Evolutionary conservation across 2,329 filamentous ascomycete genomes (phyloP), one percentile per base, ranked within the genome.

Genomic region (Akanthomyces muscarius): DNA sequence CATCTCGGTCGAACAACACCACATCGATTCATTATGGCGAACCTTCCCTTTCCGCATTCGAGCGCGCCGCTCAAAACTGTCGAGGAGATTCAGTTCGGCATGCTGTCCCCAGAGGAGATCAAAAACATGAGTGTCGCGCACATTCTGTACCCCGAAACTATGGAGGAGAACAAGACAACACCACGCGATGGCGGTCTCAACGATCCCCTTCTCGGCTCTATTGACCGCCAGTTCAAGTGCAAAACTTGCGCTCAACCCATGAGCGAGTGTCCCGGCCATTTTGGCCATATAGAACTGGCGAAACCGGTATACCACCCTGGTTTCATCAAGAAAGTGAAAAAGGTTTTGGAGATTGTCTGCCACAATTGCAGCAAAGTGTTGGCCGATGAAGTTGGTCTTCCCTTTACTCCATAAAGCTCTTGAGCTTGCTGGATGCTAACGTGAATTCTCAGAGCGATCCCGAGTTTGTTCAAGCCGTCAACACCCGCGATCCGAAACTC

Each of bases 261-360:
- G 85, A 89, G 90, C 67, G 92, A 97, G 75, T 99, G 95, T 76
- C 94, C 95, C 64, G 95, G 95, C 65, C 95, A 99, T 76, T 99
- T 99, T 75, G 95, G 95, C 67, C 96, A 99, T 78, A 99, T 99
- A 71, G 96, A 99, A 79, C 85, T 99, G 69, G 93, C 95, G 48
- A 93, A 92, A 74, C 95, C 96, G 62, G 95, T 99, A 70, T 99
- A 90, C 77, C 95, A 99, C 71, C 80, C 83, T 81, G 95, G 95
- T 72, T 99, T 97, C 79, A 90, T 99, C 80, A 96, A 91, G 77
- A 98, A 98, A 82, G 93, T 97, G 79, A 99, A 99, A 84, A 99
- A 98, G 83, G 87, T 99, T 71, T 83, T 99, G 77, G 96, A 99
- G 84, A 95, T 93, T 70, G 93, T 99, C 77, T 99, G 96, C 85